Conservation (phyloP, 257 asterid genomes). For the Lycium ferocissimum region DNA sequence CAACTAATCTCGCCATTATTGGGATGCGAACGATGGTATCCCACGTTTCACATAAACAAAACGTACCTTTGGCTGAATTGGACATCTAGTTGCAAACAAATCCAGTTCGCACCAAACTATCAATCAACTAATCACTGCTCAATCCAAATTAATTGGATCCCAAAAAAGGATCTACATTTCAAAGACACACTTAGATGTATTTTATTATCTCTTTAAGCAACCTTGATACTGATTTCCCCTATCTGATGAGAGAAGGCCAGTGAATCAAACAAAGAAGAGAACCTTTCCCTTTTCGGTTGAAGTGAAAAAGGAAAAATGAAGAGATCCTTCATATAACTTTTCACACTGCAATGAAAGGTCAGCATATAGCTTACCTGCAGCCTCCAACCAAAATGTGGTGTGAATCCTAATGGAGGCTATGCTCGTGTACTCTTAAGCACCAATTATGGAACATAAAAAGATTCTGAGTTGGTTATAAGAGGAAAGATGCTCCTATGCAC, state of each 20-base stretch:
- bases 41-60: background rate
- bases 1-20: background rate
- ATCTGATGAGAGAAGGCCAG: background rate
- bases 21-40: background rate
- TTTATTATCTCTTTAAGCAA: background rate
- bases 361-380: background rate
- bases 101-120: background rate
- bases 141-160: background rate
- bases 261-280: conserved; percentile 26
- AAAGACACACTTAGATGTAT: conserved; percentile 10
- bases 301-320: background rate
- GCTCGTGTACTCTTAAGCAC: background rate
- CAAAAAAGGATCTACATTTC: background rate
- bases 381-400: conserved; percentile 21
- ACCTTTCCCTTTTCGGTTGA: background rate
- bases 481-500: background rate
- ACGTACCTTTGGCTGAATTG: background rate
- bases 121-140: background rate
- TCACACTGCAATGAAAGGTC: background rate
- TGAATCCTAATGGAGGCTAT: background rate
- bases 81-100: background rate
- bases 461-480: background rate
- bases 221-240: background rate
- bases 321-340: background rate
- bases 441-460: background rate